Evolutionary conservation across 192 early-diverging fungal species (phyloP).

Genomic region (Diversispora eburnea): DNA sequence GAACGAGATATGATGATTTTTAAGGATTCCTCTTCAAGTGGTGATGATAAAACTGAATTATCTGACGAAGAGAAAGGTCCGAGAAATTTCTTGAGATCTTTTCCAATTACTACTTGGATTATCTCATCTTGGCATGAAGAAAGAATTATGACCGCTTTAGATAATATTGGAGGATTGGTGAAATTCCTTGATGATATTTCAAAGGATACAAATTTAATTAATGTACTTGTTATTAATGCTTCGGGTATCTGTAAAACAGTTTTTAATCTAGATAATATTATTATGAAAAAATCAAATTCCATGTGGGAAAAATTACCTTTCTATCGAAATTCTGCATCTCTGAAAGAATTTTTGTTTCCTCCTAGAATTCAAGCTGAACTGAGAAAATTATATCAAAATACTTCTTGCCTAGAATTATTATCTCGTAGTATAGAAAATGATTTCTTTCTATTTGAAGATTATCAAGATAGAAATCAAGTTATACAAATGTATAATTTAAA

Average conservation of each 20-base stretch:
- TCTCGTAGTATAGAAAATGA: constrained; percentile 6
- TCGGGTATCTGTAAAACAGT: neutral
- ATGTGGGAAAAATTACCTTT: neutral
- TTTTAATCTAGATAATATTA: neutral
- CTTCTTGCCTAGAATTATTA: constrained; percentile 2
- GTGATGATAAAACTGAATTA: neutral
- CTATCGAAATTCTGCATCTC: neutral
- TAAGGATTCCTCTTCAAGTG: neutral
- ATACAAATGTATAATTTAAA: constrained; percentile 10
- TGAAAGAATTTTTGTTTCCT: constrained; percentile 4
- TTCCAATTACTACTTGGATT: neutral
- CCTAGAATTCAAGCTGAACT: neutral
- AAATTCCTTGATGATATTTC: neutral
- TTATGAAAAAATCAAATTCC: neutral
- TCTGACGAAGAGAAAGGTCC: neutral
- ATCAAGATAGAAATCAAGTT: constrained; percentile 1
- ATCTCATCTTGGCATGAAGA: neutral
- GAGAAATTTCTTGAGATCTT: too few relatives aligned
- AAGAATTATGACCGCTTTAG: neutral
- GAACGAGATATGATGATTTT: neutral
- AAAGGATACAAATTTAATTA: neutral
- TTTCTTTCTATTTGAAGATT: constrained; percentile 11
- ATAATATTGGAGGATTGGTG: neutral
- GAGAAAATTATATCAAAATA: constrained; percentile 8
- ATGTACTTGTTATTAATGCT: neutral